phyloP scores from a whole-genome alignment of 805 yeast genomes.

The Kodamaea sagamina region DNA sequence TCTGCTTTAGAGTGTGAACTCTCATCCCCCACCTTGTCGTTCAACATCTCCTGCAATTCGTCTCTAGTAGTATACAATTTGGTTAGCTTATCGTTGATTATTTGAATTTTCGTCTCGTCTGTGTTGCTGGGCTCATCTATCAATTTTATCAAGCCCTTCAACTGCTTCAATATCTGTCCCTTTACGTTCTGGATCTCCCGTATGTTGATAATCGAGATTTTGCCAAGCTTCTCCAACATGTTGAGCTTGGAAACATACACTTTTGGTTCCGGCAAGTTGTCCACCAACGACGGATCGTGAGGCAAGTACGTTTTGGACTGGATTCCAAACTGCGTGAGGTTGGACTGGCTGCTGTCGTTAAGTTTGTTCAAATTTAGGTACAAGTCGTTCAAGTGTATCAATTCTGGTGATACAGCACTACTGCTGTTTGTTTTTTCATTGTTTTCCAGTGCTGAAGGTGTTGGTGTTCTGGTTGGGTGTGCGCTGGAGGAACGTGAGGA shows the following conservation, averaged over 20 bases:
- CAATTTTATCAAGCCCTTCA: constrained; percentile 25
- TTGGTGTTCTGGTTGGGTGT: not conserved
- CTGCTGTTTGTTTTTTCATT: not conserved
- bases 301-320: constrained; percentile 42
- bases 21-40: constrained; percentile 1
- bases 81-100: constrained; percentile 30
- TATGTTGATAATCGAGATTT: constrained; percentile 32
- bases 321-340: constrained; percentile 39
- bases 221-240: constrained; percentile 39
- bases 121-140: constrained; percentile 30
- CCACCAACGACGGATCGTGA: constrained; percentile 33
- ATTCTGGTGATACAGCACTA: constrained; percentile 29
- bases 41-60: constrained; percentile 35
- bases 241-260: constrained; percentile 42
- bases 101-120: constrained; percentile 36
- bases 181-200: constrained; percentile 33
- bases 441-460: not conserved
- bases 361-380: constrained; percentile 31
- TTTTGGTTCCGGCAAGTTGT: constrained; percentile 40
- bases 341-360: constrained; percentile 31
- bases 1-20: not conserved
- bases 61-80: constrained; percentile 30
- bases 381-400: constrained; percentile 33
- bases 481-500: constrained; percentile 18
- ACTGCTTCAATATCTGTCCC: constrained; percentile 26